Evolutionary conservation across 176 grass and related monocot genomes (phyloP).

Genomic region (Musa itinerans): DNA sequence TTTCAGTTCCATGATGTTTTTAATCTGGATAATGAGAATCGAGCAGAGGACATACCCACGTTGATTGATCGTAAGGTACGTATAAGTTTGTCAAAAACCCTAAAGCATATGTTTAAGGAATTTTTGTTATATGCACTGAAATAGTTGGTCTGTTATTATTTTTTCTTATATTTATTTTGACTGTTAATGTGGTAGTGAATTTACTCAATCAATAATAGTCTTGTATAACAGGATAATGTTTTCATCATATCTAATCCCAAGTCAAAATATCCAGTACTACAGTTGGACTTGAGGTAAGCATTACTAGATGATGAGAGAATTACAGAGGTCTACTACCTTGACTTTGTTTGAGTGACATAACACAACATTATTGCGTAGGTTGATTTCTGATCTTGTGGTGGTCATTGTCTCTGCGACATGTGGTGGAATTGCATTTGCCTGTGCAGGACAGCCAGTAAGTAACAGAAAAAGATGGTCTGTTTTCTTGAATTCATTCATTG

Average conservation of each 20-base stretch:
- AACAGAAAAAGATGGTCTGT: background rate
- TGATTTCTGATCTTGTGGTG: constrained; percentile 99
- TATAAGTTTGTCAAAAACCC: background rate
- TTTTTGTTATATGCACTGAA: background rate
- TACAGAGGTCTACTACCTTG: constrained; percentile 9
- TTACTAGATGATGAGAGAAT: background rate
- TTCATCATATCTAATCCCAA: constrained; percentile 99
- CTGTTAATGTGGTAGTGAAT: background rate
- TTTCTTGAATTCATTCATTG: background rate
- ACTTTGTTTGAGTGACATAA: constrained; percentile 18
- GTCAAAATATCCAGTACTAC: constrained; percentile 97
- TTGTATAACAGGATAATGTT: constrained; percentile 74
- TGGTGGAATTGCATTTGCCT: constrained; percentile 97
- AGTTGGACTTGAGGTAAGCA: constrained; percentile 78
- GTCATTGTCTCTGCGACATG: constrained; percentile 93
- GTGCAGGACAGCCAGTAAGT: constrained; percentile 82
- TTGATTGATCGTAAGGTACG: constrained; percentile 91
- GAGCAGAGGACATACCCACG: constrained; percentile 77
- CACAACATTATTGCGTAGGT: constrained; percentile 42
- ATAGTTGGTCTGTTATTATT: background rate
- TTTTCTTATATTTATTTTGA: background rate
- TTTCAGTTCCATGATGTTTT: constrained; percentile 97
- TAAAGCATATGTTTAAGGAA: background rate
- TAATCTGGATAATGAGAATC: constrained; percentile 74
- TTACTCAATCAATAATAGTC: constrained; percentile 1